These are phyloP conservation scores for Drechslerella stenobrocha DNA, from an alignment of 2,329 filamentous ascomycete genomes.

Conservation along the genomic window DNA sequence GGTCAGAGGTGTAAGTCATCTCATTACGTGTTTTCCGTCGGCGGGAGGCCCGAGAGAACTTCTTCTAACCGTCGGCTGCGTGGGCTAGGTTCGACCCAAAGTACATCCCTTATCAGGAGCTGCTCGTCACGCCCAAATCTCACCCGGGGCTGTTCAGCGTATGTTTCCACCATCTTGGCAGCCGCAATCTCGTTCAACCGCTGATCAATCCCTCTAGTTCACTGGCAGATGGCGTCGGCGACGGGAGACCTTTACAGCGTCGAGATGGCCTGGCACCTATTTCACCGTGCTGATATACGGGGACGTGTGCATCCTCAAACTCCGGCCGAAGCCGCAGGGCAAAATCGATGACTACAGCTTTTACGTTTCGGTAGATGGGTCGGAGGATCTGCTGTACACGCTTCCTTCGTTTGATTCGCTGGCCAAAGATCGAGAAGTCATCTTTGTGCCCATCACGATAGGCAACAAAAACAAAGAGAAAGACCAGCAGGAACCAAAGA, in stretches of 20 bases:
- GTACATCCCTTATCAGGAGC: conserved; percentile 50
- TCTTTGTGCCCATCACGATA: conserved; percentile 47
- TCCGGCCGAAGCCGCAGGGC: conserved; percentile 50
- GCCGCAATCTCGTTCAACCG: background rate
- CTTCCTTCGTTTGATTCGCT: conserved; percentile 45
- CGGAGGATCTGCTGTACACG: conserved; percentile 51
- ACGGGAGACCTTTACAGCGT: conserved; percentile 51
- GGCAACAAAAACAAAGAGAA: conserved; percentile 11
- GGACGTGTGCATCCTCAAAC: conserved; percentile 49
- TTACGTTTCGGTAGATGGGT: conserved; percentile 51
- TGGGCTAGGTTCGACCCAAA: conserved; percentile 50
- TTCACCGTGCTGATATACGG: conserved; percentile 51
- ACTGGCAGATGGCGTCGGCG: conserved; percentile 52
- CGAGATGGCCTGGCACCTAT: conserved; percentile 52
- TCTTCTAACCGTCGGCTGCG: conserved; percentile 12
- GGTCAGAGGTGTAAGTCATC: conserved; percentile 36
- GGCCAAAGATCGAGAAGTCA: conserved; percentile 29
- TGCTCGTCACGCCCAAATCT: conserved; percentile 50
- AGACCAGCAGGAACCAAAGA: background rate
- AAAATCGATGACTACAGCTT: conserved; percentile 50
- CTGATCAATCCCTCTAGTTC: conserved; percentile 38
- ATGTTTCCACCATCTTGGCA: background rate
- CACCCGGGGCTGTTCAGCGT: conserved; percentile 52
- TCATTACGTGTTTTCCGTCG: background rate
- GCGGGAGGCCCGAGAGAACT: background rate